Base-by-base conservation (phyloP, 2,329 filamentous ascomycete genomes). In the Diaporthe velutina region DNA sequence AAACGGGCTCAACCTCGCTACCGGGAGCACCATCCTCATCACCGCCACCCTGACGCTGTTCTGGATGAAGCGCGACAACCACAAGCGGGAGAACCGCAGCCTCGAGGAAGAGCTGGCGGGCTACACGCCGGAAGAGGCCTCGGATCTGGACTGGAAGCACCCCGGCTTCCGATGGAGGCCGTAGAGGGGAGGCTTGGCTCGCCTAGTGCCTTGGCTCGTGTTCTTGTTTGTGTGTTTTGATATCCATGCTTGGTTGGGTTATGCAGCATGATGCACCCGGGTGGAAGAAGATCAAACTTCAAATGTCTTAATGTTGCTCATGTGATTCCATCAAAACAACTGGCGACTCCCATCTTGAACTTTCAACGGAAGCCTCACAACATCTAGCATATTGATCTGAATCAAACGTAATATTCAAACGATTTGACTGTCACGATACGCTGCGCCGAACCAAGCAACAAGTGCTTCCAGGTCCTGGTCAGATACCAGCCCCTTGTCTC, bases 1-100 rank as follows among this genome's bases (percentile, higher is more conserved):
- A 1, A 94, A 94, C 79, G 93, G 93, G 0, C 81, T 95, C 48
- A 94, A 94, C 78, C 79, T 94, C 52, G 92, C 89, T 0, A 91
- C 90, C 0, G 85, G 86, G 1, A 86, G 83, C 5, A 83, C 85
- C 1, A 90, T 89, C 0, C 79, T 94, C 1, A 75, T 93, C 9
- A 61, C 87, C 0, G 83, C 85, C 4, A 84, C 87, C 0, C n/a
- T 79, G 0, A 80, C 92, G 30, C 82, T 90, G 77, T 73, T 88
- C 3, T 94, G 90, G 88, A 93, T 93, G 88, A 85, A 84, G 50
- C 82, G 80, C 79, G 89, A 93, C 77, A 94, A 94, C 78, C 88
- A 84, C 80, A 87, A 85, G 78, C 84, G 91, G 67, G 87, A 87
- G 33, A 80, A 77, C 33, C 84, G 84, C 78, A 82, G n/a, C 87